Evolutionary conservation across 192 early-diverging fungal species (phyloP), one percentile per base, ranked within the genome.

Genomic region (Podila clonocystis): DNA sequence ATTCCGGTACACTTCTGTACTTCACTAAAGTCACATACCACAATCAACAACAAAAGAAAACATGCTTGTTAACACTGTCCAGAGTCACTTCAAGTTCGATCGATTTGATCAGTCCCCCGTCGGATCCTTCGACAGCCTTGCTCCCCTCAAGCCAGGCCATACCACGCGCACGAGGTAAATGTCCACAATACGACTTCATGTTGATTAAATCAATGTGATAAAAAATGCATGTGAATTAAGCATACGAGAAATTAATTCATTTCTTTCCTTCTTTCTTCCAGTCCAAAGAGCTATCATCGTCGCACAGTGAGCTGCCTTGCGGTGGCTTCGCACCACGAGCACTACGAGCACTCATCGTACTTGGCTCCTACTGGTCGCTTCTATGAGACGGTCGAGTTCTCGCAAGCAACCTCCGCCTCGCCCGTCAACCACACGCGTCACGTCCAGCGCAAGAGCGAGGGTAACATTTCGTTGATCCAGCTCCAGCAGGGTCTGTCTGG

Each of bases 271-370:
- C 17, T 9, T n/a, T 34, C 30, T 36, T 60, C 22, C 8, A 80
- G 77, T 31, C 62, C 70, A 29, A 29, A 17, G 11, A 73, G 60
- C 60, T 79, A 80, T 30, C 77, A 80, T 34, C 77, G 77, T 15
- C 77, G 77, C 57, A 62, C 77, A 52, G 77, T 80, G 20, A 80
- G 77, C 58, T 80, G 77, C 57, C n/a, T 80, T 31, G 77, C 77
- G 17, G 71, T 80, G 8, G 77, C 77, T 6, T 72, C 77, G 17
- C 67, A 68, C 24, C 67, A 80, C 33, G 70, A 69, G 58, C 77
- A 80, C 49, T 80, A 80, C 34, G 67, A 80, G 22, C 70, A 73
- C 36, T 67, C 71, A 4, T 68, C 70, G 19, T 80, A 80, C 49
- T 60, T 57, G 20, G 49, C 62, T 19, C 31, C 76, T 8, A 72